Base-by-base conservation (phyloP, 441 rosid genomes). In the Populus hybrid region DNA sequence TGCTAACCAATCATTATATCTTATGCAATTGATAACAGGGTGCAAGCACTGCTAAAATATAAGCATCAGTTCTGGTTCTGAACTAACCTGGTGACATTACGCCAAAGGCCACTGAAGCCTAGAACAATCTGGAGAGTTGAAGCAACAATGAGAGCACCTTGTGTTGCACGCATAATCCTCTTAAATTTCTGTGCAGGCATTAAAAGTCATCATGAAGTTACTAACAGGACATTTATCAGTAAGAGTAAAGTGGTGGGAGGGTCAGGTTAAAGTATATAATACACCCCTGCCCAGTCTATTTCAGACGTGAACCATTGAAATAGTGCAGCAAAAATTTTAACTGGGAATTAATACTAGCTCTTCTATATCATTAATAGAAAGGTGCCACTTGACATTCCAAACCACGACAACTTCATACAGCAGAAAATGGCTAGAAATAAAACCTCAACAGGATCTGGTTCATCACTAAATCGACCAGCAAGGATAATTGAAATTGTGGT, bases 21-120 rank as follows among this genome's bases (percentile, higher is more conserved):
- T 53, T 1, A 53, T 53, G n/a, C 8, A 53, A 53, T 5, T 53
- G 61, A 50, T 50, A 8, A 53, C 61, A 53, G 61, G 61, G 61
- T 71, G 6, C 35, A 76, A 69, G 8, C 11, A 61, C 24, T 36
- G 61, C 16, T 64, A 11, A 42, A 75, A 59, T 66, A 72, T 59
- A 61, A 76, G 68, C 28, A 70, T 38, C n/a, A 74, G 59, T 75
- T 46, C 34, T 30, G 65, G 35, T 46, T 80, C 74, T 53, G 79
- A 71, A 84, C 88, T 73, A 73, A 93, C 99, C 98, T 92, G 36
- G 91, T 46, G 65, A 95, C 96, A 66, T 95, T 95, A 35, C 98
- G 94, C 99, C 99, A 95, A 77, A 95, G 97, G 71, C 98, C 98
- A 83, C 99, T 95, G 87, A 93, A 95, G 61, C 99, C 99, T 30